Base-by-base conservation (phyloP, 768 basidiomycete genomes). In the Rhodotorula taiwanensis region DNA sequence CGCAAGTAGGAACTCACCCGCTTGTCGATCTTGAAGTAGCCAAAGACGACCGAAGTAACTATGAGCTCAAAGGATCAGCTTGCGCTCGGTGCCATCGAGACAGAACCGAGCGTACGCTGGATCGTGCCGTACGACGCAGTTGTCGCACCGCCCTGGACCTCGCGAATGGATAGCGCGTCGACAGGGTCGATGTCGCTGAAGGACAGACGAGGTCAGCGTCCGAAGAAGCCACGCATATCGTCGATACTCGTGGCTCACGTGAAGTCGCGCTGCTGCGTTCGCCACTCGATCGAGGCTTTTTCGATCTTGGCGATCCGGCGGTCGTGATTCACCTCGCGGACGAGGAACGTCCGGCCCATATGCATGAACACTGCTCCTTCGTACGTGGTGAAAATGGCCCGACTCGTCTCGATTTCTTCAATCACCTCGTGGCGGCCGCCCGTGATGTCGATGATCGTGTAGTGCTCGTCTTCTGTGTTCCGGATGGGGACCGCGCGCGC, bases 311-410 rank as follows among this genome's bases (percentile, higher is more conserved):
- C 90, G 55, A 84, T 77, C 72, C 82, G 86, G 5, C 81, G 75
- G 71, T 91, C 89, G 70, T 93, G 91, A 69, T 82, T 86, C 56
- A 93, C 80, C 75, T 90, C 86, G 74, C 81, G 71, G 66, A 88
- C 89, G 48, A 92, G 44, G 74, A 84, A 92, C 0, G 88, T 84
- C 64, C 84, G 67, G 6, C 91, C 90, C 77, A 91, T 90, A 72
- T 92, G 89, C 76, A 93, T 83, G 75, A 88, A 94, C 65, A 93
- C 84, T 7, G 84, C 89, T 18, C 90, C 91, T 76, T 92, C 89
- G 71, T 92, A 94, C 14, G 68, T 77, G 75, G 93, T 91, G 68
- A 92, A 94, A 58, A 90, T 76, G 0, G 89, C 88, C 34, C 90
- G 79, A 27, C 87, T 89, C 45, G 85, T 75, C 75, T 93, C 91